Base-by-base conservation (phyloP, 2,329 filamentous ascomycete species). In the Penicillium hordei region DNA sequence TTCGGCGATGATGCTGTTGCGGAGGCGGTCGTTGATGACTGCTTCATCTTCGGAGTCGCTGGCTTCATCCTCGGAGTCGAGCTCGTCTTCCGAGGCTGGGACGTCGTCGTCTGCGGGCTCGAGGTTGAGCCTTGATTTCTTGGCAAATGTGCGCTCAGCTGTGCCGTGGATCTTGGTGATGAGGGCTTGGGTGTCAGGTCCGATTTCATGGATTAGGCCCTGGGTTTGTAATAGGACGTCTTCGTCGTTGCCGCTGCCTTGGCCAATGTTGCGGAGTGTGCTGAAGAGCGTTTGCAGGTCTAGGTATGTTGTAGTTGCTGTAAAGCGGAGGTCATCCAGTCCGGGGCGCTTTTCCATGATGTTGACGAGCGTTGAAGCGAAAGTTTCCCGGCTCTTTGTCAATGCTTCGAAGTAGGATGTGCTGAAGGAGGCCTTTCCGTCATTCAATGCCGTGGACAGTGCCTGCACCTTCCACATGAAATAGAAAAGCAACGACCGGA, bases 381-480 rank as follows among this genome's bases (percentile, higher is more conserved):
- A 86, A 1, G 74, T 71, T 48, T 86, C 82, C 46, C 83, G 79
- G 54, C 81, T 78, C 43, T 84, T 88, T 0, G 87, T 88, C 52
- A 92, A 81, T 0, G 87, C 85, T 64, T 87, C 83, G 44, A 90
- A 86, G 42, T 90, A 79, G 58, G 87, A 84, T 25, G 79, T 82
- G 58, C 83, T 79, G 69, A 88, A 88, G 1, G 79, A 77, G 23
- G 82, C 81, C 43, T 85, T 82, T 27, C 81, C 80, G 10, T 75
- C 67, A 17, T 81, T 76, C 36, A 90, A 73, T 17, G 82, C 74
- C 53, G 81, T 78, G 60, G 81, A 79, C 59, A 91, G 69, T 52
- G 82, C 79, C 52, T 86, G 84, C 23, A 89, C 83, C 71, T 94
- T 93, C 94, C 94, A 99, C 86, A 96, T 91, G 71, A 97, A 96